Base-by-base conservation (phyloP, 129 eudicot genomes). In the Centrapalus pauciflorus region DNA sequence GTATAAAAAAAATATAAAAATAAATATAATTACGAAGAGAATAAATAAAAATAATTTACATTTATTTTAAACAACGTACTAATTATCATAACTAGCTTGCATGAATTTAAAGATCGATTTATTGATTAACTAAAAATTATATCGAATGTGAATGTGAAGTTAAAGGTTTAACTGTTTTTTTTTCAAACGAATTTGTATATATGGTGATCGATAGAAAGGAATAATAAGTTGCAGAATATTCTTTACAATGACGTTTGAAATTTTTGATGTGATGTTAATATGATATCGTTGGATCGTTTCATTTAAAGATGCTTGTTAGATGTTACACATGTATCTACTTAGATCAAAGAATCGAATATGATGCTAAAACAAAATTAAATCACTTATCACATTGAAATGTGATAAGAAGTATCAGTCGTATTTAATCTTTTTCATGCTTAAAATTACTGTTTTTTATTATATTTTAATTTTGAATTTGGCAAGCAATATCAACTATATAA, bases 181-280 rank as follows among this genome's bases (percentile, higher is more conserved):
- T 45, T 14, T 17, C 35, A 32, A 46, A n/a, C n/a, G 45, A 29
- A 50, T 49, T 66, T 27, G 29, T 4, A 5, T 49, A 49, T 48
- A 50, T 33, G 20, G 20, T 5, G 34, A 51, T 50, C 4, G 72
- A 67, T 67, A 51, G 72, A 67, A 34, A 24, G 54, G 64, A 68
- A 54, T 14, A 13, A 45, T 23, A 54, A 25, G 40, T 16, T 68
- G 3, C 21, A 66, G 72, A 66, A n/a, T n/a, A n/a, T 32, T 66
- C 61, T 11, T 51, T n/a, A 33, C n/a, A n/a, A 25, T 54, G 51
- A 54, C 33, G 37, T 54, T 68, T 52, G 20, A 29, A 13, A 51
- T 14, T 20, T n/a, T 32, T 33, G 27, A 28, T 21, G 29, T 28
- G 3, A 49, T 65, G 58, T 65, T 17, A 10, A 56, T 35, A 19